These are phyloP conservation scores for Geosmithia putterillii DNA, from an alignment of 2,329 filamentous ascomycete genomes.

Conservation along the genomic window DNA sequence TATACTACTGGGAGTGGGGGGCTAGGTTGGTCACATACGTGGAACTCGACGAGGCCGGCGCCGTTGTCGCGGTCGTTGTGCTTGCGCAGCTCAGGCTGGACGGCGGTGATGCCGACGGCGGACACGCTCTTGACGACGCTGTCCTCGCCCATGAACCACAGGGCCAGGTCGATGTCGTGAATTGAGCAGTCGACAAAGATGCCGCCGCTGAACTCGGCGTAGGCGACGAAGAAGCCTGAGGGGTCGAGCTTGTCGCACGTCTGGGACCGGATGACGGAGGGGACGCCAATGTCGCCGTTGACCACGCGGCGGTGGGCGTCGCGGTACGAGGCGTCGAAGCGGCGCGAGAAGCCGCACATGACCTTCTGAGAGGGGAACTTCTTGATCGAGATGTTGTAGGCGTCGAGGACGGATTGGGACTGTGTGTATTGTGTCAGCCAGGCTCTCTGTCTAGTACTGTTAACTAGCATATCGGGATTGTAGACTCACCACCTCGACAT, in stretches of 20 bases:
- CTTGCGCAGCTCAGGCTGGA: constrained; percentile 16
- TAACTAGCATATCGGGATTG: too few relatives aligned
- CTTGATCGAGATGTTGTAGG: constrained; percentile 20
- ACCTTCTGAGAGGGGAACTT: constrained; percentile 50
- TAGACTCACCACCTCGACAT: constrained; percentile 41
- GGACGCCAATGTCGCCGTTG: constrained; percentile 43
- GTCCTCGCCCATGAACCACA: constrained; percentile 20
- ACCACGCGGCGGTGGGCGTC: constrained; percentile 41
- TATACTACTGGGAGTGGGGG: too few relatives aligned
- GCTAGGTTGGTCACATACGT: constrained; percentile 13
- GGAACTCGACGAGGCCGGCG: constrained; percentile 50
- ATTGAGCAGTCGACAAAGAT: constrained; percentile 63
- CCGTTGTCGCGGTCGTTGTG: constrained; percentile 18
- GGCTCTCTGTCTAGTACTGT: constrained; percentile 16
- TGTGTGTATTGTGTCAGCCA: constrained; percentile 30
- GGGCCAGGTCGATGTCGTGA: constrained; percentile 45
- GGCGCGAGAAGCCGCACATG: constrained; percentile 29
- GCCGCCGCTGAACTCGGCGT: constrained; percentile 52
- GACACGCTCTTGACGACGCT: constrained; percentile 16
- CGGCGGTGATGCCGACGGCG: constrained; percentile 17
- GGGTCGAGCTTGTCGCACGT: constrained; percentile 58
- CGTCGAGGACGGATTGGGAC: constrained; percentile 48
- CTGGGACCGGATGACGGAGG: constrained; percentile 50
- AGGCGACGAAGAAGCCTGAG: constrained; percentile 55
- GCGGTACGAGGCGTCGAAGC: constrained; percentile 54